Base-by-base conservation (phyloP, 495 filamentous ascomycete genomes). In the Acidiella bohemica region DNA sequence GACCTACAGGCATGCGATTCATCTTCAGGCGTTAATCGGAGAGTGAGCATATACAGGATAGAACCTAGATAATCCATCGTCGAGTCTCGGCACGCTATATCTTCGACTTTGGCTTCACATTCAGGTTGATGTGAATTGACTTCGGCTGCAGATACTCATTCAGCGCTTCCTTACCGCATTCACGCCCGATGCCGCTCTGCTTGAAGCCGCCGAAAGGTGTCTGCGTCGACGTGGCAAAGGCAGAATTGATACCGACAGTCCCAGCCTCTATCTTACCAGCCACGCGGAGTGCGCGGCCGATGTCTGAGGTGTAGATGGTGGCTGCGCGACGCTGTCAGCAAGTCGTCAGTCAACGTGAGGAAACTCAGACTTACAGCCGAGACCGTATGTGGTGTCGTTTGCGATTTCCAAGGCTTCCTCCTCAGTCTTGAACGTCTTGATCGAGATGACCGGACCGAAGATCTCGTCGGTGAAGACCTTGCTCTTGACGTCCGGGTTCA, bases 181-280 rank as follows among this genome's bases (percentile, higher is more conserved):
- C 69, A 8, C 66, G 50, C 0, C 68, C 68, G 11, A 63, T 36
- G 5, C 70, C 70, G 47, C 62, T 67, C 42, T 67, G 54, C 53
- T 74, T 74, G 32, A 45, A 64, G 1, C 70, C 70, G 5, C 70
- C 70, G 49, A 73, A 74, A 0, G 70, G 65, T 36, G 54, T 46
- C 10, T 54, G 41, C 4, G 59, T 37, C 24, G 58, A 59, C 13
- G 59, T 60, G 11, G 51, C 52, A 17, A 59, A 59, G 0, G 59
- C 58, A 30, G 64, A 67, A 42, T 76, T 76, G 18, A 76, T 62
- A 35, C 65, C 66, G 0, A 75, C 70, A 31, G 66, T 68, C 0
- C 73, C 73, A 4, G 57, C 51, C 7, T 71, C 65, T 22, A 76
- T 56, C 19, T 59, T 54, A n/a, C 58, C 54, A 0, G 67, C 64